Base-by-base conservation (phyloP, 2,329 filamentous ascomycete genomes). In the Celoporthe dispersa region DNA sequence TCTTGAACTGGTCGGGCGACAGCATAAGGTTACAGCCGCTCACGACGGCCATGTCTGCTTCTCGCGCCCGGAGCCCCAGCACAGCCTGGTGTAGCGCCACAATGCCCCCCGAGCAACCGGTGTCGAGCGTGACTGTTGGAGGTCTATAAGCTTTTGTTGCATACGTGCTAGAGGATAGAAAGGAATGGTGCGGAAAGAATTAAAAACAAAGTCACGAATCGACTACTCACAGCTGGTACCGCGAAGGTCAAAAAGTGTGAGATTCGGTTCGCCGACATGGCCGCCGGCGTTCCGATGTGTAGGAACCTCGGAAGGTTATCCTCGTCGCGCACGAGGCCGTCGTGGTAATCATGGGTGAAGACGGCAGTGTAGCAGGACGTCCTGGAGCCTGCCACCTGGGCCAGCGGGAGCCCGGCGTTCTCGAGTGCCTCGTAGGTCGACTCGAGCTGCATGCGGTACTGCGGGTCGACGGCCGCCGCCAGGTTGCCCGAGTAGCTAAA, bases 41-140 rank as follows among this genome's bases (percentile, higher is more conserved):
- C 1, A 75, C 74, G n/a, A 77, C 74, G 5, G 77, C 6, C 41
- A 65, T 62, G 16, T 65, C 65, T 4, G 39, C 16, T 25, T 70
- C 69, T 3, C 69, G 22, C 1, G 37, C 2, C 2, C 61, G 33
- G 2, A 70, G 41, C 28, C 39, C 4, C 25, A 16, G 55, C 0
- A 33, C 22, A 1, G 61, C 69, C 33, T 66, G 61, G 28, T 70
- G 69, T 1, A 68, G 73, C 0, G 80, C 82, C 0, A 80, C 76
- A 4, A 85, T 72, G 9, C 77, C 79, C 4, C 79, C 78, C 0
- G 82, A 84, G 71, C 84, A 86, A 1, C 80, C 84, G 0, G 84
- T 85, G 67, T 85, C 83, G 0, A 85, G 73, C 0, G 82, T 82
- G 72, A 84, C 75, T 41, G 39, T 41, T 4, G 35, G 35, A 37